Conservation (phyloP, 441 rosid species). For the Syzygium syzygioides region DNA sequence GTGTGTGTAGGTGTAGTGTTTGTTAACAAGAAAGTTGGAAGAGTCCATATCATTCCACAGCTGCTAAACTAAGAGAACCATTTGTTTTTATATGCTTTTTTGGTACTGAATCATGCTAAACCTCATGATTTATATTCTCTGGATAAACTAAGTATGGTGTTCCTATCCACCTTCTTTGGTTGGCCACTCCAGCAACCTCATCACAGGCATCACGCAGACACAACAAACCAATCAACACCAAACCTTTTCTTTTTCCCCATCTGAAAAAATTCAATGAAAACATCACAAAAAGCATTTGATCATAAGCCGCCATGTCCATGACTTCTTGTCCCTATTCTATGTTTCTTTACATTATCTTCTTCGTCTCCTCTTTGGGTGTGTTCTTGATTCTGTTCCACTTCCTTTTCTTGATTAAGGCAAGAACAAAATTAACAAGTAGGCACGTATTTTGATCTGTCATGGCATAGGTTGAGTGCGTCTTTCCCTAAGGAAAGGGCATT, state of each 20-base stretch:
- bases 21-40: background rate
- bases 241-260: background rate
- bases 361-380: background rate
- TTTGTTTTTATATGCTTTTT: background rate
- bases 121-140: background rate
- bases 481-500: background rate
- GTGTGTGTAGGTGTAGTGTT: background rate
- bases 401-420: background rate
- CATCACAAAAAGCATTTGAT: background rate
- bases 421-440: background rate
- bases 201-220: background rate
- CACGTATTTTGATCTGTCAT: background rate
- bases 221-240: background rate
- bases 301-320: background rate
- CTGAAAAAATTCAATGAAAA: background rate
- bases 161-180: background rate
- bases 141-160: background rate
- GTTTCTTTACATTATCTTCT: background rate
- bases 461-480: background rate
- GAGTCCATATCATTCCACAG: background rate
- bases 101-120: background rate
- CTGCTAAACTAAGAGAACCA: background rate
- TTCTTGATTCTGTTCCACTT: background rate
- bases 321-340: background rate
- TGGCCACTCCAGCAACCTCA: background rate